phyloP scores from a whole-genome alignment of 805 yeast genomes.

The Clavispora fructus region DNA sequence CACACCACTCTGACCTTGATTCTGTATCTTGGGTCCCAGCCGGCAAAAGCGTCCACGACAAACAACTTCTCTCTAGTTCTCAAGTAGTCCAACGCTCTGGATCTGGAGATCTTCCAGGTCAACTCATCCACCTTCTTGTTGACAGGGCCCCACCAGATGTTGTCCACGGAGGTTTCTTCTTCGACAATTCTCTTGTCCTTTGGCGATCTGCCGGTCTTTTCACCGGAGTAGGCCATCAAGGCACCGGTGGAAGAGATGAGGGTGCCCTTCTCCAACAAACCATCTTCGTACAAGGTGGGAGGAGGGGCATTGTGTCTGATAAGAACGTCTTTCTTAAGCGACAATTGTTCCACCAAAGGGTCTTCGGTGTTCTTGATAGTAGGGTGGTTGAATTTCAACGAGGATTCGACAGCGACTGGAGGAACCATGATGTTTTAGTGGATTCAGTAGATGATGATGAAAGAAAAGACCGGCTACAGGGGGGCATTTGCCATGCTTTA shows the following conservation, averaged over 20 bases:
- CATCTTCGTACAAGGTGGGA: slow-evolving; percentile 92
- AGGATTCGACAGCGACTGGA: slow-evolving; percentile 42
- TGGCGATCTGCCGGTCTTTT: slow-evolving; percentile 97
- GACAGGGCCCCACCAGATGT: slow-evolving; percentile 99
- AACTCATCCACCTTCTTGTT: slow-evolving; percentile 90
- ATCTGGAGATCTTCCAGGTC: slow-evolving; percentile 93
- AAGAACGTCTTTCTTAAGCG: slow-evolving; percentile 54
- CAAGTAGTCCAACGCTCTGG: slow-evolving; percentile 93
- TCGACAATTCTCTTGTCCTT: slow-evolving; percentile 97
- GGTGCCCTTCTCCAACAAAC: slow-evolving; percentile 82
- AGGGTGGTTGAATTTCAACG: slow-evolving; percentile 37
- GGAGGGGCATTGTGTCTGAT: slow-evolving; percentile 91
- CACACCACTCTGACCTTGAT: slow-evolving; percentile 92
- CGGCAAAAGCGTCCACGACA: slow-evolving; percentile 95
- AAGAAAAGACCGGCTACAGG: background rate
- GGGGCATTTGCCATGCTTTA: background rate
- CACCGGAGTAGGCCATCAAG: slow-evolving; percentile 90
- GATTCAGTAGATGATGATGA: too few species aligned
- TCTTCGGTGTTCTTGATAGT: slow-evolving; percentile 35
- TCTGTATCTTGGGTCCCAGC: slow-evolving; percentile 98
- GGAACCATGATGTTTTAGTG: slow-evolving; percentile 27
- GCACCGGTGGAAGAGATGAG: slow-evolving; percentile 93
- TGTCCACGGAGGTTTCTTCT: slow-evolving; percentile 75
- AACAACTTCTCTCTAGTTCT: slow-evolving; percentile 92
- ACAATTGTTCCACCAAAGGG: slow-evolving; percentile 37